A percentile compares a stretch with the other conserved stretches of the same genome.
Conservation (phyloP, 2,329 filamentous ascomycete genomes). For the Neophaeococcomyces mojaviensis region DNA sequence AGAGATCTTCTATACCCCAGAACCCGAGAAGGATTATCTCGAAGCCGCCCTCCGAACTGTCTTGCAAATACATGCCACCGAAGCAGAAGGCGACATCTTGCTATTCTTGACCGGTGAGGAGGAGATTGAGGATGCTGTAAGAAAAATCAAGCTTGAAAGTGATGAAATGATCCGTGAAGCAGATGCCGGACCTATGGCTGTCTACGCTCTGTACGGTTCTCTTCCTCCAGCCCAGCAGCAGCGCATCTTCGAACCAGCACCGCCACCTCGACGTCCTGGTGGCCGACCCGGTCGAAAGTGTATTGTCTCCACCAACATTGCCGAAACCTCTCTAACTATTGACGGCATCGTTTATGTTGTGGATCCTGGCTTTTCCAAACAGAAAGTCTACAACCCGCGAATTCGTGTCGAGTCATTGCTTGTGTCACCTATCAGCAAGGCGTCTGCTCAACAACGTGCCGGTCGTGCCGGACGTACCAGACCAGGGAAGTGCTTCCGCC, state of each 20-base stretch:
- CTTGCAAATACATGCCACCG: slow-evolving; percentile 89
- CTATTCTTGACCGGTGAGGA: slow-evolving; percentile 96
- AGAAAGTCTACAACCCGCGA: slow-evolving; percentile 97
- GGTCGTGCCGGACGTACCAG: slow-evolving; percentile 98
- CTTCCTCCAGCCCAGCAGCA: slow-evolving; percentile 90
- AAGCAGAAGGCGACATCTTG: slow-evolving; percentile 85
- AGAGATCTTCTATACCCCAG: slow-evolving; percentile 96
- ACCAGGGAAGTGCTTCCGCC: slow-evolving; percentile 93
- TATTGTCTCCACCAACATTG: slow-evolving; percentile 95
- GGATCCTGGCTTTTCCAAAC: slow-evolving; percentile 98
- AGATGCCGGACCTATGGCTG: slow-evolving; percentile 78
- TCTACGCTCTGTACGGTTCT: slow-evolving; percentile 91
- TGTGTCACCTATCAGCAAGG: slow-evolving; percentile 97
- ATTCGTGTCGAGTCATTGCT: slow-evolving; percentile 93
- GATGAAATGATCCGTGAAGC: slow-evolving; percentile 90
- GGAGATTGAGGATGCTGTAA: slow-evolving; percentile 92
- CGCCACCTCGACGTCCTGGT: slow-evolving; percentile 61
- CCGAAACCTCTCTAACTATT: slow-evolving; percentile 93
- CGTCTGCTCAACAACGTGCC: slow-evolving; percentile 91
- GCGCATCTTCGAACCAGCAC: slow-evolving; percentile 86
- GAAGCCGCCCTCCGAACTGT: slow-evolving; percentile 93
- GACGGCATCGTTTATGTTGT: slow-evolving; percentile 99
- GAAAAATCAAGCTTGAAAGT: slow-evolving; percentile 82
- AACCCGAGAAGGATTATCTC: slow-evolving; percentile 92
- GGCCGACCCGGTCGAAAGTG: slow-evolving; percentile 86